phyloP scores from a whole-genome alignment of 257 asterid genomes.

The Anisodus tanguticus region DNA sequence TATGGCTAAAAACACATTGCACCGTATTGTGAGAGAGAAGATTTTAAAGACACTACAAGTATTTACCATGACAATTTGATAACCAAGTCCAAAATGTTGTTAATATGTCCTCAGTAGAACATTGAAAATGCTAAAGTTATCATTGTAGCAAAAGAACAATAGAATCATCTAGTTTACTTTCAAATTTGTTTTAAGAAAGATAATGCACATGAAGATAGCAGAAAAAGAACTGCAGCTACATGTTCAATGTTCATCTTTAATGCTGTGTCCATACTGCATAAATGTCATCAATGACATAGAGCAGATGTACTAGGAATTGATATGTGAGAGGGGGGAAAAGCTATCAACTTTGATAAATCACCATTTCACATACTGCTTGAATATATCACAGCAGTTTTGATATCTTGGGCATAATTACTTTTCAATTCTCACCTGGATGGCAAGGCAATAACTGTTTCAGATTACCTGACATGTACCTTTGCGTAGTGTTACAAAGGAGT shows the following conservation, averaged over 20 bases:
- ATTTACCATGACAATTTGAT: not conserved
- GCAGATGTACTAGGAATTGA: not conserved
- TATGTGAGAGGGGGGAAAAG: not conserved
- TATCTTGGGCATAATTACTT: not conserved
- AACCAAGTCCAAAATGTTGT: not conserved
- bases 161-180: not conserved
- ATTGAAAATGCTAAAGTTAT: not conserved
- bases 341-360: not conserved
- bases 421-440: not conserved
- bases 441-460: not conserved
- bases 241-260: not conserved
- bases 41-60: not conserved
- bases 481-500: not conserved
- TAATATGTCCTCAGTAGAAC: not conserved
- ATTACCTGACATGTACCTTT: not conserved
- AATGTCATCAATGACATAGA: not conserved
- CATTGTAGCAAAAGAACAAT: not conserved
- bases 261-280: not conserved
- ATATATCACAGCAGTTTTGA: not conserved
- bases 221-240: not conserved
- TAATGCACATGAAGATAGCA: not conserved
- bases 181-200: not conserved
- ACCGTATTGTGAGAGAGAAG: not conserved
- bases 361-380: not conserved
- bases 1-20: not conserved